These are phyloP conservation scores for Basidiobolus meristosporus DNA, from an alignment of 371 early-diverging fungal genomes.

Conservation along the genomic window DNA sequence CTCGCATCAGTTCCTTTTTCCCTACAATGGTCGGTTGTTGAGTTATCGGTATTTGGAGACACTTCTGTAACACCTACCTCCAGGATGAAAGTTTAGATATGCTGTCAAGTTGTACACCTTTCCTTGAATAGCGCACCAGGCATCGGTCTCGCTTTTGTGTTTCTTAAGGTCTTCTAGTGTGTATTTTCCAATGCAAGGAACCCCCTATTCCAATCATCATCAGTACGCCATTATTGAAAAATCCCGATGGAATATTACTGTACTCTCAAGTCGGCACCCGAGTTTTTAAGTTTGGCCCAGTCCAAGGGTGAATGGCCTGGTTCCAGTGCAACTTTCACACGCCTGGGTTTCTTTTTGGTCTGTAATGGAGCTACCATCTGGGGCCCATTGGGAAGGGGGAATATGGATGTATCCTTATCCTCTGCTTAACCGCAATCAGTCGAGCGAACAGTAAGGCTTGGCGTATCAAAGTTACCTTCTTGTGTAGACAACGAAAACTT, in stretches of 20 bases:
- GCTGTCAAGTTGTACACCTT: slow-evolving; percentile 90
- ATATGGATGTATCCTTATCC: too few relatives aligned
- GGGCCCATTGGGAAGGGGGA: too few relatives aligned
- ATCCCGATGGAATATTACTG: neutral
- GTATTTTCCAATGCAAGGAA: slow-evolving; percentile 24
- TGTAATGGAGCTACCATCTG: too few relatives aligned
- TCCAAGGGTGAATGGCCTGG: slow-evolving; percentile 85
- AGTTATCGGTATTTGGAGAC: neutral
- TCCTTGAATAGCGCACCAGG: slow-evolving; percentile 86
- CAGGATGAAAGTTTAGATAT: slow-evolving; percentile 93
- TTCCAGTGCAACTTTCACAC: slow-evolving; percentile 63
- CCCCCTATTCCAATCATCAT: slow-evolving; percentile 18
- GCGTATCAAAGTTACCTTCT: too few relatives aligned
- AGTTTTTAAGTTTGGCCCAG: slow-evolving; percentile 70
- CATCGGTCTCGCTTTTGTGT: slow-evolving; percentile 64
- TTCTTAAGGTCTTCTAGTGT: slow-evolving; percentile 57
- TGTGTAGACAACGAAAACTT: too few relatives aligned
- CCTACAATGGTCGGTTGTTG: slow-evolving; percentile 6
- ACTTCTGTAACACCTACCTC: slow-evolving; percentile 28
- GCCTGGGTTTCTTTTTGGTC: too few relatives aligned
- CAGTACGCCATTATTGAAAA: neutral
- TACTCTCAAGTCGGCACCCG: slow-evolving; percentile 61
- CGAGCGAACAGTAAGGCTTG: too few relatives aligned
- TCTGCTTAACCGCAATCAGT: too few relatives aligned
- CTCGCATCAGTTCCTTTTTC: slow-evolving; percentile 69